Evolutionary conservation across 108 stramenopile genomes (phyloP), one percentile per base, ranked within the genome.

Genomic region (Epipyxis sp.): DNA sequence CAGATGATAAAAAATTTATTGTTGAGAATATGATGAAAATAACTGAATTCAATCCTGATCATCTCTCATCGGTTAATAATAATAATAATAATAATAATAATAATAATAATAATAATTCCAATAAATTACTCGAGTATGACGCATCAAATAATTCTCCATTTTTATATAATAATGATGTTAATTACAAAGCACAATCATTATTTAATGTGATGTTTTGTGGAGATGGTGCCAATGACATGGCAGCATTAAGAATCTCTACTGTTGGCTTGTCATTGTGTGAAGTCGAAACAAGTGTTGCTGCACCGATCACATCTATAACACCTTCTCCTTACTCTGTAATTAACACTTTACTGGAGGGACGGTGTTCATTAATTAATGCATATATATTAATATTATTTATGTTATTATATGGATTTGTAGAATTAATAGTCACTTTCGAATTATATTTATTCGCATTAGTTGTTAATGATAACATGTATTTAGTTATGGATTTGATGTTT

Each of bases 221-320:
- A 10, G 71, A 74, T 37, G 71, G 71, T 13, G 71, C 71, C 10
- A 74, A 74, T 37, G 71, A 74, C 34, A 74, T 74, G 71, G 34
- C 34, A 13, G 71, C 71, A 27, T 57, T 74, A 20, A 37, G 71
- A 16, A 42, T 42, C 25, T 37, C 71, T 32, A 74, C 71, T 3
- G 71, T 74, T 16, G 71, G 71, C 3, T 6, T 74, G 32, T 35
- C 13, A 10, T 42, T 74, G 3, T 74, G 71, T 37, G 71, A 74
- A 30, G 71, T 42, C 20, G 71, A 74, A 57, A 74, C 71, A 10
- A 74, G 71, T 37, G 71, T 74, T 32, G 71, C 71, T 10, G 71
- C 71, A 13, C 71, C 71, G 34, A 74, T 74, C 3, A 74, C 71
- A 13, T 74, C 71, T 16, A 27, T 13, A 6, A 37, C 16, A 25